Conservation (phyloP, 2,329 filamentous ascomycete genomes). For the Dothistroma pini region DNA sequence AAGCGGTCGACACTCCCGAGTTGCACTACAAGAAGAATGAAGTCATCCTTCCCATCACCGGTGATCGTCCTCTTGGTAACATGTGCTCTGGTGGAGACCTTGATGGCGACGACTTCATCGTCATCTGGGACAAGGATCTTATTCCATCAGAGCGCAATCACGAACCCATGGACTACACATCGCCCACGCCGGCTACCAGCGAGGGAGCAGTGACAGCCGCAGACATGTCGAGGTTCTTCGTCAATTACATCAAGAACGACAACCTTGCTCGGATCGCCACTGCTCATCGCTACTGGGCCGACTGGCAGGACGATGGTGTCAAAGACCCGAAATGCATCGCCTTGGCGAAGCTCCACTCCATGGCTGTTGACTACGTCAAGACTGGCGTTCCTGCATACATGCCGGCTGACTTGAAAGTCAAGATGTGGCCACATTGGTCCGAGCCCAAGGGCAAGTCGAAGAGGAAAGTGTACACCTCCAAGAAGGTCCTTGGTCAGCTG, state of each 20-base stretch:
- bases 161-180: constrained; percentile 71
- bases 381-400: constrained; percentile 75
- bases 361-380: constrained; percentile 92
- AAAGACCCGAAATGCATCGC: constrained; percentile 65
- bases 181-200: constrained; percentile 54
- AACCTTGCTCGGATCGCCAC: constrained; percentile 73
- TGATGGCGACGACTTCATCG: constrained; percentile 92
- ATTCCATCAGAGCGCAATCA: constrained; percentile 68
- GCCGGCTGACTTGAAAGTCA: constrained; percentile 56
- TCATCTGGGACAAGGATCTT: constrained; percentile 81
- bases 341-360: constrained; percentile 78
- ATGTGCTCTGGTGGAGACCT: constrained; percentile 97
- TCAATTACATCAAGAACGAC: constrained; percentile 90
- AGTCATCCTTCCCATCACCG: constrained; percentile 79
- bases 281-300: constrained; percentile 75
- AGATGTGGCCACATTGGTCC: constrained; percentile 81
- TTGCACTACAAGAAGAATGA: constrained; percentile 77
- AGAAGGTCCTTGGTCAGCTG: constrained; percentile 70
- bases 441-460: constrained; percentile 50
- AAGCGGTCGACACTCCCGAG: constrained; percentile 70
- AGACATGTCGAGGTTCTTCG: constrained; percentile 81
- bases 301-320: constrained; percentile 57
- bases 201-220: constrained; percentile 63
- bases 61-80: constrained; percentile 78
- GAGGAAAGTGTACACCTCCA: constrained; percentile 60